Conservation (phyloP, 176 grass and related monocot species). For the Hyparrhenia diplandra region DNA sequence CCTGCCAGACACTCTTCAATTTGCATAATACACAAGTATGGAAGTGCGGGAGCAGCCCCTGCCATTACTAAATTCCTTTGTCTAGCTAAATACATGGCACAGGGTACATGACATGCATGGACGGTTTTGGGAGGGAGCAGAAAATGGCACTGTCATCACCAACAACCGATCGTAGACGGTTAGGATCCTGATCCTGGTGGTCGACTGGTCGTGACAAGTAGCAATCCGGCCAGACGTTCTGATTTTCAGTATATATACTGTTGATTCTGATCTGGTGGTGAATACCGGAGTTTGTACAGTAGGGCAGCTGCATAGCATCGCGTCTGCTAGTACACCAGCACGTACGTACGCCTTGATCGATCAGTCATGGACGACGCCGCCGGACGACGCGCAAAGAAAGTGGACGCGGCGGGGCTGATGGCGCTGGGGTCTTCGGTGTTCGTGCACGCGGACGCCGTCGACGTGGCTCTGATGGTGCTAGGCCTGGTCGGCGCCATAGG, state of each 20-base stretch:
- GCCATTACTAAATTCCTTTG: not conserved
- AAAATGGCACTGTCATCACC: not conserved
- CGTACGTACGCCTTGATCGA: not conserved
- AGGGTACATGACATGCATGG: too few relatives aligned
- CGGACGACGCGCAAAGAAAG: not conserved
- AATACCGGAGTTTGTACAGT: too few relatives aligned
- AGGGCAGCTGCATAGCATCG: too few relatives aligned
- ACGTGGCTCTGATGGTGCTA: slow-evolving; percentile 39
- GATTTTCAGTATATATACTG: too few relatives aligned
- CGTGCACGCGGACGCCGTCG: slow-evolving; percentile 43
- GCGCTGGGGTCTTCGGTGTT: slow-evolving; percentile 24
- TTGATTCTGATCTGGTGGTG: too few relatives aligned
- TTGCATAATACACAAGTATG: too few relatives aligned
- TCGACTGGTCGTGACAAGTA: not conserved
- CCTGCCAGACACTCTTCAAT: too few relatives aligned
- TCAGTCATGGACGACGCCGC: not conserved
- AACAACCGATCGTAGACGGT: too few relatives aligned
- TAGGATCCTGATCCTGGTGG: too few relatives aligned
- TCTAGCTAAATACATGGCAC: not conserved
- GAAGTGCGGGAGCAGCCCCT: too few relatives aligned
- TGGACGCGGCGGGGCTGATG: not conserved
- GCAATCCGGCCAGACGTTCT: not conserved
- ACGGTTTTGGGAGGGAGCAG: too few relatives aligned
- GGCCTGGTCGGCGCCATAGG: slow-evolving; percentile 54
- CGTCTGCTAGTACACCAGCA: too few relatives aligned